Evolutionary conservation across 371 early-diverging fungal genomes (phyloP), one percentile per base, ranked within the genome.

Genomic region (Rhizopus arrhizus): DNA sequence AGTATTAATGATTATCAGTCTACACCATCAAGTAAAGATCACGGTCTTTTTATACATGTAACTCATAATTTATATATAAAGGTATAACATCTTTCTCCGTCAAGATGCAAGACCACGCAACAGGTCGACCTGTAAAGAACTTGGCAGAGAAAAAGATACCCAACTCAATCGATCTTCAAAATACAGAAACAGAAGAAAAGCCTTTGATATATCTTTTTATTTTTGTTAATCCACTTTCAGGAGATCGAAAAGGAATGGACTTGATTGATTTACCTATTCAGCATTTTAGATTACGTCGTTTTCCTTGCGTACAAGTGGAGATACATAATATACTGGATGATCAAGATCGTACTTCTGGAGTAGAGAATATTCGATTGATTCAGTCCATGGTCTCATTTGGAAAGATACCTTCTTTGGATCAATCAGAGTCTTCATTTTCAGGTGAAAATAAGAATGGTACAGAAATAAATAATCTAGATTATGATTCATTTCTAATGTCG

Each of bases 151-250:
- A 10, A 10, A 65, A 59, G 32, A 55, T 52, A 11, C 35, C 41
- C 8, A 53, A 53, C 35, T 62, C 56, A 15, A 43, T 56, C 13
- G 38, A 55, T 34, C 34, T 66, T 33, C 56, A 58, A n/a, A 47
- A 62, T 50, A 58, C 62, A 15, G 10, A 43, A 13, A 16, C 55
- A 33, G 76, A 79, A 53, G 79, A 72, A 0, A 61, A 67, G 6
- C 85, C 86, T 0, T 69, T 62, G 16, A 68, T 78, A 3, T 82
- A 84, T 40, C 68, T 85, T 15, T 83, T 86, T 42, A 84, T 86
- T n/a, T 86, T 86, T 66, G 83, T 83, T 34, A 86, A 86, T 55
- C 85, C 87, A 22, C 72, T 80, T 6, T 82, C 82, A 0, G 87
- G 87, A 5, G 82, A 83, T 55, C 77, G 72, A 58, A 77, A 85